Conservation (phyloP, 441 rosid species). For the Eruca vesicaria region DNA sequence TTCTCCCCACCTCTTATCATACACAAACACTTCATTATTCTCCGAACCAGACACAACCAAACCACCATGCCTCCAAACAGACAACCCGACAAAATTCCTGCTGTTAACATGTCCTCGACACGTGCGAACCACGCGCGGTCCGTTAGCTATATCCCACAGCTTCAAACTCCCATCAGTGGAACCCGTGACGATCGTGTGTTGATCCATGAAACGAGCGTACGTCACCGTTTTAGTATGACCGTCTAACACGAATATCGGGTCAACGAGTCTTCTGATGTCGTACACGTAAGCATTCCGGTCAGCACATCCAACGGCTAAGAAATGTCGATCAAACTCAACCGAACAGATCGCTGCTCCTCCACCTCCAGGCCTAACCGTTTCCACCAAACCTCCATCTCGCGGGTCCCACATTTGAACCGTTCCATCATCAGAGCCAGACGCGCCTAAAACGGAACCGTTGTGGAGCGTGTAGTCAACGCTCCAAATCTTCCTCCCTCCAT, state of each 20-base stretch:
- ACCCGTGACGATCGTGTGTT: constrained; percentile 48
- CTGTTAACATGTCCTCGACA: constrained; percentile 67
- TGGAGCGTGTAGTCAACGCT: constrained; percentile 70
- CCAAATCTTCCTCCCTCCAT: constrained; percentile 88
- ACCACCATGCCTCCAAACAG: constrained; percentile 74
- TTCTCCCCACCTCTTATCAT: constrained; percentile 74
- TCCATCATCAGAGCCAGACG: constrained; percentile 89
- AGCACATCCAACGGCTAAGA: constrained; percentile 70
- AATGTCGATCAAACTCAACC: constrained; percentile 67
- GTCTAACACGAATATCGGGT: constrained; percentile 43
- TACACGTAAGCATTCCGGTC: constrained; percentile 67
- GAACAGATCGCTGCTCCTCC: constrained; percentile 59
- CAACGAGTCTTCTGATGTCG: constrained; percentile 53
- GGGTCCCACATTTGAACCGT: constrained; percentile 90
- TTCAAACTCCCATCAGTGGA: constrained; percentile 73
- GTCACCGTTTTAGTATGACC: constrained; percentile 79
- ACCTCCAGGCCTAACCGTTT: constrained; percentile 47
- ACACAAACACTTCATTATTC: constrained; percentile 63
- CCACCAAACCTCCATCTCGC: constrained; percentile 45
- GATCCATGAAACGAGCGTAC: constrained; percentile 53
- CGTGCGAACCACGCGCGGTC: constrained; percentile 42
- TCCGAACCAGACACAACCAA: constrained; percentile 83
- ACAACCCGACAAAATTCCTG: constrained; percentile 76
- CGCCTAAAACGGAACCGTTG: constrained; percentile 51
- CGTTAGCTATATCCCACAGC: constrained; percentile 47